These are phyloP conservation scores for Auricularia sp. DNA, from an alignment of 768 basidiomycete species.

Conservation along the genomic window DNA sequence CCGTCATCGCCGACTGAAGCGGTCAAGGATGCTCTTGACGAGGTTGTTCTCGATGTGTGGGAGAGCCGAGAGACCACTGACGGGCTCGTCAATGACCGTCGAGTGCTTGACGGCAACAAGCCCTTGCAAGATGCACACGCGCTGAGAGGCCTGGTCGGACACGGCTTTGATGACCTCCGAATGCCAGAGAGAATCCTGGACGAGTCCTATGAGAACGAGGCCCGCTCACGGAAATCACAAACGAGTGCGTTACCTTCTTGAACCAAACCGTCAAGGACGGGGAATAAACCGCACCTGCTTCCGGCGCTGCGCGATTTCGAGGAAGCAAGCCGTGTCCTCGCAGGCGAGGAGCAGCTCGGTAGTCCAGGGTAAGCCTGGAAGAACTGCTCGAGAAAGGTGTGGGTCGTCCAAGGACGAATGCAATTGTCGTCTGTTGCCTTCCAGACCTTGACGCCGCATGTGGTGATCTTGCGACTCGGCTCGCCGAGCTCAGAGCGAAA, in stretches of 20 bases:
- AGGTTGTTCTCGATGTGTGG: conserved; percentile 62
- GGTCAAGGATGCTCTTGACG: conserved; percentile 66
- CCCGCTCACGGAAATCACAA: not conserved
- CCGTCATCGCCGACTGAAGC: conserved; percentile 66
- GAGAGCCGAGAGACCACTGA: conserved; percentile 78
- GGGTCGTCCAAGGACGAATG: conserved; percentile 80
- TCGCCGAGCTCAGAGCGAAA: conserved; percentile 97
- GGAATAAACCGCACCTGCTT: conserved; percentile 97
- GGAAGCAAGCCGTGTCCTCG: conserved; percentile 92
- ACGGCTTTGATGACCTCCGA: conserved; percentile 98
- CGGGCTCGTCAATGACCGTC: conserved; percentile 82
- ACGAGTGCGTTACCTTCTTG: conserved; percentile 67
- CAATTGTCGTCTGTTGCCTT: conserved; percentile 96
- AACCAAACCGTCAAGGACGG: conserved; percentile 98
- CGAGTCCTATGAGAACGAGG: not conserved
- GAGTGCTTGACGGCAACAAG: conserved; percentile 90
- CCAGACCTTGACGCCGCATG: conserved; percentile 94
- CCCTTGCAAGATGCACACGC: conserved; percentile 95
- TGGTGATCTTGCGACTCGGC: conserved; percentile 98
- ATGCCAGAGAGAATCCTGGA: conserved; percentile 91
- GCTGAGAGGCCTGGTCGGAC: conserved; percentile 96
- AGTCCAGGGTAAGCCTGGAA: conserved; percentile 76
- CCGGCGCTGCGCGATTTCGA: conserved; percentile 90
- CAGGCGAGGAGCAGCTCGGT: conserved; percentile 79
- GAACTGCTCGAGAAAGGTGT: conserved; percentile 67